These are phyloP conservation scores for Sanguinoderma infundibulare DNA, from an alignment of 1,284 basidiomycete genomes.

Conservation along the genomic window DNA sequence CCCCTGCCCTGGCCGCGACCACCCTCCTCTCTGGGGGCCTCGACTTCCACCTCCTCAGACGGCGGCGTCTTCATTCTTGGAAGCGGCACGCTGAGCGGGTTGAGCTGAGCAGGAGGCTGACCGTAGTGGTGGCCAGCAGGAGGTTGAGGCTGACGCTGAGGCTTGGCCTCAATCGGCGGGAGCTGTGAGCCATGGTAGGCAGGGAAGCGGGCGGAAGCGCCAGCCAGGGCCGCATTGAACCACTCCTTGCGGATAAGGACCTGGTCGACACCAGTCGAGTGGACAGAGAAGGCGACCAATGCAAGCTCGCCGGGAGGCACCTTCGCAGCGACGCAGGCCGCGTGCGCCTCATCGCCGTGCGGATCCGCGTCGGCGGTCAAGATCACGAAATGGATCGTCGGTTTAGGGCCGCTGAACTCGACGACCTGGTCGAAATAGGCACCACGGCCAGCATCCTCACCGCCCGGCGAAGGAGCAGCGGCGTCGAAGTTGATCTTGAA, in stretches of 20 bases:
- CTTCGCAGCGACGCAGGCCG: slow-evolving; percentile 80
- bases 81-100: slow-evolving; percentile 43
- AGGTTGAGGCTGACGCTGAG: slow-evolving; percentile 39
- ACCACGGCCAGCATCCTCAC: slow-evolving; percentile 58
- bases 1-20: slow-evolving; percentile 56
- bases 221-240: slow-evolving; percentile 67
- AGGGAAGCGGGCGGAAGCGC: slow-evolving; percentile 66
- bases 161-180: slow-evolving; percentile 39
- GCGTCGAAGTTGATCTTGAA: slow-evolving; percentile 73
- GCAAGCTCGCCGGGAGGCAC: slow-evolving; percentile 75
- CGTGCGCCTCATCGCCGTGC: slow-evolving; percentile 76
- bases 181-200: slow-evolving; percentile 37
- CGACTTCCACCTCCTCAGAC: slow-evolving; percentile 71
- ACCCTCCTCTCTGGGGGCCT: slow-evolving; percentile 60
- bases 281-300: slow-evolving; percentile 81
- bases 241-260: slow-evolving; percentile 82
- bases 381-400: slow-evolving; percentile 85
- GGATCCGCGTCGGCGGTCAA: slow-evolving; percentile 81
- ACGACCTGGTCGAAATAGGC: slow-evolving; percentile 77
- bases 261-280: slow-evolving; percentile 82
- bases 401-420: slow-evolving; percentile 82
- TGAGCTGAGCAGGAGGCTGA: slow-evolving; percentile 33
- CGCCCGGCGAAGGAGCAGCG: slow-evolving; percentile 50
- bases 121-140: slow-evolving; percentile 20
- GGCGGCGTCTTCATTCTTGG: slow-evolving; percentile 64